Evolutionary conservation across 805 yeast genomes (phyloP), one percentile per base, ranked within the genome.

Genomic region (Lipomyces mesembrius): DNA sequence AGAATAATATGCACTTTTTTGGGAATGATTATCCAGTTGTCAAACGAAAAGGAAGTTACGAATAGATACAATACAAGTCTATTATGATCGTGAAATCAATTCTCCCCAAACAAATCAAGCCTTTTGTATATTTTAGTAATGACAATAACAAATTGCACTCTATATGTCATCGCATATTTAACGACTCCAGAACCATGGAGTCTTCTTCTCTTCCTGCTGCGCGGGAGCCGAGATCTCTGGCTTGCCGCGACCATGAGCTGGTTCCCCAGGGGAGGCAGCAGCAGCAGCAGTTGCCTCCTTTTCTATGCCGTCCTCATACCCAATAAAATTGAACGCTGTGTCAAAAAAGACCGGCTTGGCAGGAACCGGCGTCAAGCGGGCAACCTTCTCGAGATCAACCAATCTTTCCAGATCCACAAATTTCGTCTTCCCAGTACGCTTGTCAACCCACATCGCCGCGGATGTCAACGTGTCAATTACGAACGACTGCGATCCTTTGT

Each of bases 291-390:
- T 46, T 46, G 14, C 22, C 54, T 57, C 53, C 35, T 32, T 22
- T 9, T 54, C 59, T 25, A 32, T 53, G 29, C 43, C 57, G 17
- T 32, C 65, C 43, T 66, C 70, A 22, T 63, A 62, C 17, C 65
- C 81, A 62, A 93, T 84, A 75, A 90, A 92, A 76, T 92, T 93
- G 81, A 83, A 93, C 0, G 96, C 98, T 71, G 91, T 82, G 76
- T 94, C 99, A 74, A 92, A 95, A 74, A 93, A 84, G 9, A 92
- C 96, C 0, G 99, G 97, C 78, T 95, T 94, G 65, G 88, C 85
- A 62, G 87, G 83, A 1, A 90, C 85, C 0, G 96, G 90, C 69
- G 79, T 80, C 53, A 92, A 59, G n/a, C 73, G 71, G 11, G 63
- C 59, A 29, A 60, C 60, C 52, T 58, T 60, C 3, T 75, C 73